Base-by-base conservation (phyloP, 345 rosid genomes). In the Hypericum perforatum region DNA sequence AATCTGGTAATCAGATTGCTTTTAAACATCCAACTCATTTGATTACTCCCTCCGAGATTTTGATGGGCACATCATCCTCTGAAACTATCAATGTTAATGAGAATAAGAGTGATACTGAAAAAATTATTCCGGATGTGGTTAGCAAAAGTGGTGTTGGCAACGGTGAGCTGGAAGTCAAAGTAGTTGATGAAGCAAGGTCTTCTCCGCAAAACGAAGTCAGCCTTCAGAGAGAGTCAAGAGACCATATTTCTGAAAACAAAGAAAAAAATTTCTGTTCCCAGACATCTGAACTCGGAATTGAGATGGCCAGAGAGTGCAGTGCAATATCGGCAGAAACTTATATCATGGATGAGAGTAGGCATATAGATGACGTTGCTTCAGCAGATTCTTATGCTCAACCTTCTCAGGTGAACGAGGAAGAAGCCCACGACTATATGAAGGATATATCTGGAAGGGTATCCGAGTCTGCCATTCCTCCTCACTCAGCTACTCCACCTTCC, bases 1-100 rank as follows among this genome's bases (percentile, higher is more conserved):
- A 63, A 29, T 72, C 62, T 56, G 74, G 70, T 67, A 71, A 70
- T 10, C 69, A 81, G 53, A 58, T 64, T 10, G 62, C 65, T 53
- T 86, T 80, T 64, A 84, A 77, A 63, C 91, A 68, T 57, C 95
- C 94, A 56, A 78, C 95, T 60, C 97, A 82, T 74, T 71, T 86
- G 57, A 69, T 89, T 63, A 89, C 95, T 57, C 97, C 94, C 16
- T 77, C 90, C 29, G 94, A 89, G 71, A 74, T 89, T 51, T 53
- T 83, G 65, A 73, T 71, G 86, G 77, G 80, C 7, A 69, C 54
- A 14, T 3, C 60, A 10, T 56, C 63, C n/a, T 60, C 90, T 57
- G 85, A 80, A 58, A 59, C 67, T 45, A 62, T 72, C 53, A 69
- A 61, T 62, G 62, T 64, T 55, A 69, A 62, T 37, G 77, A 69